phyloP scores from a whole-genome alignment of 2,329 filamentous ascomycete genomes.

The Botrytis tulipae region DNA sequence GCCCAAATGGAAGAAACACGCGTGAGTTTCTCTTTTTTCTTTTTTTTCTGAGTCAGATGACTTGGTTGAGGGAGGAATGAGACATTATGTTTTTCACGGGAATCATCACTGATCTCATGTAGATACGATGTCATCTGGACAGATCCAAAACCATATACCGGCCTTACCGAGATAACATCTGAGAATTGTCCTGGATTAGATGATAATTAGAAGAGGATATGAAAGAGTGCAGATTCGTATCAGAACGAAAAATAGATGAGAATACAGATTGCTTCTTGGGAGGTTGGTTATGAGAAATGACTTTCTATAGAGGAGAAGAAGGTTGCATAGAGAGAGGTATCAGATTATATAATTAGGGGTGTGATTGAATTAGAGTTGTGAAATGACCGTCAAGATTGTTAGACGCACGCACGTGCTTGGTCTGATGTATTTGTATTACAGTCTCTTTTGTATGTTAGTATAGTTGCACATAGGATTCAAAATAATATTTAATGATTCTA shows the following conservation, averaged over 20 bases:
- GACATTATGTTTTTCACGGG: neutral
- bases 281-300: neutral
- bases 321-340: neutral
- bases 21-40: conserved; percentile 36
- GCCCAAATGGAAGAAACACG: conserved; percentile 50
- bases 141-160: conserved; percentile 49
- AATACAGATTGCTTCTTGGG: neutral
- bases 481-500: neutral
- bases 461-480: neutral
- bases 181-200: conserved; percentile 57
- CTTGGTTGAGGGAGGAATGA: neutral
- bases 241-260: neutral
- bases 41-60: neutral
- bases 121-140: conserved; percentile 59
- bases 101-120: conserved; percentile 1
- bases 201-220: neutral
- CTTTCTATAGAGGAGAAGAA: neutral
- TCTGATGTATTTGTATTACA: neutral
- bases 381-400: neutral
- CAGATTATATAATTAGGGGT: neutral
- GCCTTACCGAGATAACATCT: conserved; percentile 45
- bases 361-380: neutral
- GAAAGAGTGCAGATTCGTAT: neutral
- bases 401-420: neutral
- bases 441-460: neutral